phyloP scores from a whole-genome alignment of 2,329 filamentous ascomycete species.

The Aspergillus fumigatus region DNA sequence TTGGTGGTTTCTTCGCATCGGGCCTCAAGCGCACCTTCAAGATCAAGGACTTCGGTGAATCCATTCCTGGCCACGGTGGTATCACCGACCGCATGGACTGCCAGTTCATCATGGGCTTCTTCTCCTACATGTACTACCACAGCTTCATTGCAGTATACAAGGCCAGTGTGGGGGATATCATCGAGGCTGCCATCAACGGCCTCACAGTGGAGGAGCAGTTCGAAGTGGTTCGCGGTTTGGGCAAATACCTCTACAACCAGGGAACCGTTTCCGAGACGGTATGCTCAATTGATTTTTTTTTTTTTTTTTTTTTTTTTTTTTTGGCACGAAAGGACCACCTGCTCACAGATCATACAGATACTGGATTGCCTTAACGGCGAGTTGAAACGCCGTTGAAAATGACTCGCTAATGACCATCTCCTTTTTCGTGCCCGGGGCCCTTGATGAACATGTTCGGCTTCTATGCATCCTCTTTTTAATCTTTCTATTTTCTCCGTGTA shows the following conservation, averaged over 20 bases:
- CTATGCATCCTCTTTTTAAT: constrained; percentile 11
- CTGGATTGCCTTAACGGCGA: constrained; percentile 35
- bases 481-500: constrained; percentile 6
- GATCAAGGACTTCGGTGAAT: constrained; percentile 99
- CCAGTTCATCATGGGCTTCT: constrained; percentile 99
- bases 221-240: constrained; percentile 63
- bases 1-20: constrained; percentile 97
- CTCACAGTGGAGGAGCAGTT: constrained; percentile 82
- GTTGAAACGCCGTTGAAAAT: constrained; percentile 28
- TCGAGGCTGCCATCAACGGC: constrained; percentile 90
- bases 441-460: constrained; percentile 6
- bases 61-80: constrained; percentile 93
- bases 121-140: constrained; percentile 97
- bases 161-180: constrained; percentile 75
- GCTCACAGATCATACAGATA: constrained; percentile 21
- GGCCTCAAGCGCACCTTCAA: constrained; percentile 98
- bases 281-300: constrained; percentile 20
- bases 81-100: constrained; percentile 99
- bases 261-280: constrained; percentile 54
- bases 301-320: no score
- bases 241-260: constrained; percentile 62
- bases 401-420: constrained; percentile 9
- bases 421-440: constrained; percentile 6
- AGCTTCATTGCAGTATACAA: constrained; percentile 91
- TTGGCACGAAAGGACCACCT: constrained; percentile 7